phyloP scores from a whole-genome alignment of 2,329 filamentous ascomycete species.

The Microsporum audouinii region DNA sequence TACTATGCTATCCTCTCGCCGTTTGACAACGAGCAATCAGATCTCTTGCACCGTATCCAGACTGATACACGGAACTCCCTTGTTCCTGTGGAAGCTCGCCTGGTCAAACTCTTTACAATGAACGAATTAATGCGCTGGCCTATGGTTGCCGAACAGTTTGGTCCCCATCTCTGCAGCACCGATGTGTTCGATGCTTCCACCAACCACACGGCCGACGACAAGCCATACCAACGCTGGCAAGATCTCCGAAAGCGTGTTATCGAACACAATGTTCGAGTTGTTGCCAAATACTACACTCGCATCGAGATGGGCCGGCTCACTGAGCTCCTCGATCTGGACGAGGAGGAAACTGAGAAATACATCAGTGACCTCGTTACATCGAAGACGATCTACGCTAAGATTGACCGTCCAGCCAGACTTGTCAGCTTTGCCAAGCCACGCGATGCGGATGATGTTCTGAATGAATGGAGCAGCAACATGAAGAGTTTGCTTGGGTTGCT shows the following conservation, averaged over 20 bases:
- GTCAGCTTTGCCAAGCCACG: slow-evolving; percentile 92
- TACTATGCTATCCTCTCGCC: slow-evolving; percentile 95
- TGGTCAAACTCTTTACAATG: slow-evolving; percentile 89
- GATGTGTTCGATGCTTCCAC: slow-evolving; percentile 69
- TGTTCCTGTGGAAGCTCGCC: slow-evolving; percentile 67
- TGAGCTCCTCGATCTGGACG: slow-evolving; percentile 77
- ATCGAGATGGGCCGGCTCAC: slow-evolving; percentile 87
- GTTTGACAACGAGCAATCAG: slow-evolving; percentile 97
- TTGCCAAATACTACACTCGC: slow-evolving; percentile 97
- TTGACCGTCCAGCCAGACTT: slow-evolving; percentile 81
- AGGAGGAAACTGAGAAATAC: slow-evolving; percentile 97
- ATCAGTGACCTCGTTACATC: slow-evolving; percentile 93
- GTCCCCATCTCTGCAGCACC: slow-evolving; percentile 72
- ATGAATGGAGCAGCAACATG: slow-evolving; percentile 98
- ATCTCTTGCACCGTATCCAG: slow-evolving; percentile 86
- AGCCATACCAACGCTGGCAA: slow-evolving; percentile 78
- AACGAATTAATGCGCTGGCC: slow-evolving; percentile 98
- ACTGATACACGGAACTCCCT: slow-evolving; percentile 70
- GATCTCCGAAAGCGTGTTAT: slow-evolving; percentile 97
- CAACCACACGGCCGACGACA: slow-evolving; percentile 54
- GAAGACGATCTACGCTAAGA: slow-evolving; percentile 97
- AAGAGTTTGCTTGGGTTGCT: slow-evolving; percentile 76
- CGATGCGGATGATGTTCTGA: slow-evolving; percentile 89
- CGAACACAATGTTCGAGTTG: slow-evolving; percentile 94
- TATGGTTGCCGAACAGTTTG: slow-evolving; percentile 77